Base-by-base conservation (phyloP, 2,329 filamentous ascomycete genomes). In the Teratosphaeriaceae sp. region DNA sequence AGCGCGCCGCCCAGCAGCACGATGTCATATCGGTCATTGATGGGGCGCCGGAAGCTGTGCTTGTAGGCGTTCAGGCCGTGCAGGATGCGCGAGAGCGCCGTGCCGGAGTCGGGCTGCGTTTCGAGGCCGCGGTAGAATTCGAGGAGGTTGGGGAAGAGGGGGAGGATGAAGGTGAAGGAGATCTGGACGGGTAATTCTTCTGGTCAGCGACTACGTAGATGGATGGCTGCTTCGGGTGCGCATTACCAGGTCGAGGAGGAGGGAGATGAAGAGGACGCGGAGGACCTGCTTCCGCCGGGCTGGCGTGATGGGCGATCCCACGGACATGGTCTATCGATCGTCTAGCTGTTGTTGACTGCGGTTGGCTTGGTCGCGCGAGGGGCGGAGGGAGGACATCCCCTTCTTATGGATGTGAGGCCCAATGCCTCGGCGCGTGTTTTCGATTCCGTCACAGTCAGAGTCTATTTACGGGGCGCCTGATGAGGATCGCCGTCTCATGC, bases 91-190 rank as follows among this genome's bases (percentile, higher is more conserved):
- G 88, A 82, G 19, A 98, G 80, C 23, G 94, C 68, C 1, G 86
- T 88, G 26, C 69, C 61, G 51, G 69, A 59, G 19, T 73, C 69
- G n/a, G n/a, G n/a, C 18, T 55, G 47, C 30, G 76, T 76, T 67
- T 96, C 89, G 66, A 82, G 80, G 61, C 87, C 82, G 67, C 88
- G 86, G 71, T 97, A 98, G 76, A 96, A 97, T 58, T 94, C 85
- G 66, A 97, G 84, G 34, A 98, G 83, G 45, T 88, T 89, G 6
- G 89, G 92, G 63, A 97, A 98, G 26, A 98, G 79, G 0, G 92
- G 92, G 7, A 98, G 82, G 62, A 97, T 97, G 63, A 98, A 96
- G 22, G 92, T 98, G 65, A 98, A 98, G 43, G 90, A 96, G 59
- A 97, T 87, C 90, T 96, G 50, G n/a, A n/a, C n/a, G n/a, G n/a